Percentiles rank a stretch among this genome's conserved stretches.
Evolutionary conservation across 306 rosid species (phyloP).

Genomic region (Prinsepia uniflora): DNA sequence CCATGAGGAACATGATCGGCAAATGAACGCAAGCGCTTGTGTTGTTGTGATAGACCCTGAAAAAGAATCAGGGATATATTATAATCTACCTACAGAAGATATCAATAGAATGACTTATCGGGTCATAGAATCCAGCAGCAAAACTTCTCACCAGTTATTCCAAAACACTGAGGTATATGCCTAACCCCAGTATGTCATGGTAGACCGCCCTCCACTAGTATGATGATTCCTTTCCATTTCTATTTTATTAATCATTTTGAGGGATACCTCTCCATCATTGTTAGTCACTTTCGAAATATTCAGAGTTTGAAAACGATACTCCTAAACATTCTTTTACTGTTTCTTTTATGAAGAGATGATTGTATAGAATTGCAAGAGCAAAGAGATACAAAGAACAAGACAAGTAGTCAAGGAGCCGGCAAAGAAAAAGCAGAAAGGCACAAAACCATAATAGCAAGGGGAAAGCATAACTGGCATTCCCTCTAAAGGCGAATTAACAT

Average conservation of each 20-base stretch:
- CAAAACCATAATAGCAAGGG: too few relatives aligned
- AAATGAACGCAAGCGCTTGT: constrained; percentile 72
- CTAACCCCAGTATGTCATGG: constrained; percentile 4
- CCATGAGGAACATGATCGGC: constrained; percentile 91
- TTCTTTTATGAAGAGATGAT: too few relatives aligned
- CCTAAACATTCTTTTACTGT: not conserved
- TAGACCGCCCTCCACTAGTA: not conserved
- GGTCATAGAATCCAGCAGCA: constrained; percentile 1
- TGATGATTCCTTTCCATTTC: not conserved
- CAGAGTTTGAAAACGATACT: not conserved
- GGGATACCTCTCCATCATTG: not conserved
- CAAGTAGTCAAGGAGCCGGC: too few relatives aligned
- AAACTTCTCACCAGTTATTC: not conserved
- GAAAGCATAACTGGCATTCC: too few relatives aligned
- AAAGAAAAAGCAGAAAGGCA: too few relatives aligned
- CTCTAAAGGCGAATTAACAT: too few relatives aligned
- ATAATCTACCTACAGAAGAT: not conserved
- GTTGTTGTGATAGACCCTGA: constrained; percentile 94
- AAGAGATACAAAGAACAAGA: too few relatives aligned
- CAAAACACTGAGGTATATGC: not conserved
- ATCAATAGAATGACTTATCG: constrained; percentile 3
- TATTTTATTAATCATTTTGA: not conserved
- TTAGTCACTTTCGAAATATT: not conserved
- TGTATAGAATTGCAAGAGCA: too few relatives aligned
- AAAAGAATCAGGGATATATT: constrained; percentile 13